Evolutionary conservation across 2,329 filamentous ascomycete genomes (phyloP), one percentile per base, ranked within the genome.

Genomic region (Hyphodiscus sp.): DNA sequence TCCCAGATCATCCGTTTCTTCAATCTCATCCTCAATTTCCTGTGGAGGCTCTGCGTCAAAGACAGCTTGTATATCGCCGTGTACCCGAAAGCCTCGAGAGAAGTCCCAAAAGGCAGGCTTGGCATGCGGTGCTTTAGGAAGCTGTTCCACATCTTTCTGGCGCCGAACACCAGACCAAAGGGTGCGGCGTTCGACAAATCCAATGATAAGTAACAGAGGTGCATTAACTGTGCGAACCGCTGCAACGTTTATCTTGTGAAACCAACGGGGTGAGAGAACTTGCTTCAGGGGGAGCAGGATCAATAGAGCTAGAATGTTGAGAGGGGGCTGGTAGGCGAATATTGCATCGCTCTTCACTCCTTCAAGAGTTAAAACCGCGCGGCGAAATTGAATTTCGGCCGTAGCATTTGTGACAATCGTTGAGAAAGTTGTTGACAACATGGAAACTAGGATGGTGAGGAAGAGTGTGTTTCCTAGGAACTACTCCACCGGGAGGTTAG

Each of bases 391-490:
- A 46, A 92, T 88, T 69, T 95, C 89, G n/a, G 87, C 84, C 0
- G 84, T 85, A 1, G 88, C 86, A 61, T 92, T 90, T 51, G 77
- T 73, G 7, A 87, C 86, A 50, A 94, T 89, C 57, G 81, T 87
- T 64, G 83, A 84, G 67, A 94, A 95, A 0, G 89, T 94, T 65
- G 90, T 91, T 57, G 84, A 88, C 11, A 95, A 78, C 80, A 92
- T 92, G 13, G 89, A 91, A 1, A 95, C 89, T 16, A 94, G 77
- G 57, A 95, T 90, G 2, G 89, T 94, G n/a, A 95, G 77, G 72
- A 94, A 95, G 52, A 94, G 78, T 0, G 88, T 94, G 70, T 94
- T 94, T 43, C 89, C 89, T 2, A 95, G 75, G 68, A 94, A 94
- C 23, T 26, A 26, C 23, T 4, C 23, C 23, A 26, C 23, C 23